Base-by-base conservation (phyloP, 768 basidiomycete species). In the Coprinopsis marcescibilis region DNA sequence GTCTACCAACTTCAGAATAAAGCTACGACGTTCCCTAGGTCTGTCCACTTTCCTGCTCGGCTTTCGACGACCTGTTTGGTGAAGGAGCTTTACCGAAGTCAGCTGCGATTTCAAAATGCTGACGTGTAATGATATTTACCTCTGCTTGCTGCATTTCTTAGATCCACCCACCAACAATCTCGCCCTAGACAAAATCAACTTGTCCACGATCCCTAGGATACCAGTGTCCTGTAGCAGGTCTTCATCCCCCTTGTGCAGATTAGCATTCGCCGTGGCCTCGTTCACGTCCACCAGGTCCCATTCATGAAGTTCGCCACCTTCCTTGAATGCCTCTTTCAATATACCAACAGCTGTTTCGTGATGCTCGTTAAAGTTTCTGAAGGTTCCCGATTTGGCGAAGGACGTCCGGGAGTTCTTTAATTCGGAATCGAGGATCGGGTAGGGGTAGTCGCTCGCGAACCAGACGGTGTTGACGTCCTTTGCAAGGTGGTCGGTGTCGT, bases 361-460 rank as follows among this genome's bases (percentile, higher is more conserved):
- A 38, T 67, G 64, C 6, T 62, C 52, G 10, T 68, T 65, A 33
- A 75, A 59, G 7, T 60, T 56, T 36, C 59, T 68, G 55, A 78
- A 78, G 25, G 77, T 80, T 4, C 76, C 72, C 32, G 72, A 72
- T 45, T 66, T 65, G 1, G 52, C 46, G 24, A 53, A 44, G 21
- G 25, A 19, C 38, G 38, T 17, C 6, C 19, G n/a, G n/a, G n/a
- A n/a, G n/a, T n/a, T n/a, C n/a, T n/a, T n/a, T n/a, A n/a, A n/a
- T n/a, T n/a, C 23, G 7, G 27, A 48, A 11, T 52, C 46, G 2
- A 50, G 53, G 19, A 60, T 44, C 3, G 64, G 56, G 32, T 60
- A 56, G 1, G 77, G 76, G 52, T 78, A 70, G 55, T 83, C 80
- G 19, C 74, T 78, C 2, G 77, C 77, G 41, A 83, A 65, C 75